Conservation (phyloP, 2,329 filamentous ascomycete genomes). For the Herpotrichia juniperi region DNA sequence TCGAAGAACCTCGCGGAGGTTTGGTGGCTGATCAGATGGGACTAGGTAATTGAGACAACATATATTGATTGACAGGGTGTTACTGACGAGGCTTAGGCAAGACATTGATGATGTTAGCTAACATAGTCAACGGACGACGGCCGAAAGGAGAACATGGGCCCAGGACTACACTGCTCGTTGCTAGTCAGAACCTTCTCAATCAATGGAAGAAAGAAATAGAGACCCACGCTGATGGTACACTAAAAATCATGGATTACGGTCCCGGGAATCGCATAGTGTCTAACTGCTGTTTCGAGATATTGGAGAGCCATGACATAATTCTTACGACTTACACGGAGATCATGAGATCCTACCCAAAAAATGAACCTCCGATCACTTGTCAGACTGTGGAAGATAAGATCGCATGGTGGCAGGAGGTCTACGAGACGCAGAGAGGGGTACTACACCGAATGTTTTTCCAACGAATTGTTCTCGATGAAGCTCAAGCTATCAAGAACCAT, state of each 20-base stretch:
- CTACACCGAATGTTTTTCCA: slow-evolving; percentile 46
- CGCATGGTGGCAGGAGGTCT: slow-evolving; percentile 43
- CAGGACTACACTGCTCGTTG: slow-evolving; percentile 52
- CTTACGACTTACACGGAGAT: slow-evolving; percentile 54
- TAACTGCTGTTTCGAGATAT: slow-evolving; percentile 10
- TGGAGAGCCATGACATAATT: slow-evolving; percentile 37
- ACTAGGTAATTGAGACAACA: too few relatives aligned
- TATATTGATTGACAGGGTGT: too few relatives aligned
- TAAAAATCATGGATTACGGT: slow-evolving; percentile 35
- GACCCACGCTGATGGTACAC: slow-evolving; percentile 25
- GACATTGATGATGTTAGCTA: slow-evolving; percentile 49
- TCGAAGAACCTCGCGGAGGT: slow-evolving; percentile 45
- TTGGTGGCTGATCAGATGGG: slow-evolving; percentile 53
- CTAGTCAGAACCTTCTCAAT: slow-evolving; percentile 43
- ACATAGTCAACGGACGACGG: slow-evolving; percentile 49
- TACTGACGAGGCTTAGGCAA: slow-evolving; percentile 44
- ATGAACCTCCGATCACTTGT: slow-evolving; percentile 42
- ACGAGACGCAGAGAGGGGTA: slow-evolving; percentile 36
- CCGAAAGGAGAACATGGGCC: slow-evolving; percentile 11
- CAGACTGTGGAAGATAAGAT: slow-evolving; percentile 49
- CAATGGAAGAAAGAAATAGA: slow-evolving; percentile 49
- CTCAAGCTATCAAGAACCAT: slow-evolving; percentile 62
- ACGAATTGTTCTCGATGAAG: slow-evolving; percentile 64
- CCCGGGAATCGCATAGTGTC: slow-evolving; percentile 31
- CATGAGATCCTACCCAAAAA: slow-evolving; percentile 50